These are phyloP conservation scores for Cyclospora cayetanensis DNA, from an alignment of 169 alveolate genomes.

Conservation along the genomic window DNA sequence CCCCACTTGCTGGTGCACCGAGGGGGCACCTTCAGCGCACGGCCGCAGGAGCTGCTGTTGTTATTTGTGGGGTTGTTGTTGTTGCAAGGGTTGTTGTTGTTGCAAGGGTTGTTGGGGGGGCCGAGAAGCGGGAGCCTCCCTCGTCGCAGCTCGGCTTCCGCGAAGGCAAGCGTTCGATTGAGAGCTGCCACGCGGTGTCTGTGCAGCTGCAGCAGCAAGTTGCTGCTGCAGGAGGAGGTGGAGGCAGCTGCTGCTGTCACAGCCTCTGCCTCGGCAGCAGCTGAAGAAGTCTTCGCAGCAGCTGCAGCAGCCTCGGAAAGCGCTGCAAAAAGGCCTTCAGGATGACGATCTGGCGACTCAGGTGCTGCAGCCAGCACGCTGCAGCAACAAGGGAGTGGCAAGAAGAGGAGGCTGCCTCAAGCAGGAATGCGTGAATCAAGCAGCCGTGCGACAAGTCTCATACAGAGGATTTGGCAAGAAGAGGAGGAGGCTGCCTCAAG, in stretches of 20 bases:
- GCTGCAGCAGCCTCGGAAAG: not conserved
- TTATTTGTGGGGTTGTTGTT: not conserved
- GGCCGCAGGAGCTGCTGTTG: not conserved
- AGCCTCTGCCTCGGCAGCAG: not conserved
- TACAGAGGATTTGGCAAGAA: too few species aligned
- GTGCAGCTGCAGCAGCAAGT: constrained; percentile 24
- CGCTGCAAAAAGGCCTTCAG: not conserved
- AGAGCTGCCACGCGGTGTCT: constrained; percentile 17
- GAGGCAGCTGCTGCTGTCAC: not conserved
- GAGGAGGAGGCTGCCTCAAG: too few species aligned
- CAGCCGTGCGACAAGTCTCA: too few species aligned
- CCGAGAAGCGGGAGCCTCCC: not conserved
- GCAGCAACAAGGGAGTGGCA: too few species aligned
- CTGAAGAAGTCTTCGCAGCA: not conserved
- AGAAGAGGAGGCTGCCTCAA: too few species aligned
- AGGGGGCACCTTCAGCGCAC: not conserved
- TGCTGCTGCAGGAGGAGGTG: constrained; percentile 4
- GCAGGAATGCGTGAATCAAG: too few species aligned
- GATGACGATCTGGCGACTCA: not conserved
- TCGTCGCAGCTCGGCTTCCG: not conserved
- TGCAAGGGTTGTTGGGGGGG: not conserved
- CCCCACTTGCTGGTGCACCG: constrained; percentile 23
- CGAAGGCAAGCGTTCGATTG: not conserved
- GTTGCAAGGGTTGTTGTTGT: not conserved
- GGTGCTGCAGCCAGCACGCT: constrained; percentile 9